These are phyloP conservation scores for Diaporthe citrichinensis DNA, from an alignment of 2,329 filamentous ascomycete genomes.

Conservation along the genomic window DNA sequence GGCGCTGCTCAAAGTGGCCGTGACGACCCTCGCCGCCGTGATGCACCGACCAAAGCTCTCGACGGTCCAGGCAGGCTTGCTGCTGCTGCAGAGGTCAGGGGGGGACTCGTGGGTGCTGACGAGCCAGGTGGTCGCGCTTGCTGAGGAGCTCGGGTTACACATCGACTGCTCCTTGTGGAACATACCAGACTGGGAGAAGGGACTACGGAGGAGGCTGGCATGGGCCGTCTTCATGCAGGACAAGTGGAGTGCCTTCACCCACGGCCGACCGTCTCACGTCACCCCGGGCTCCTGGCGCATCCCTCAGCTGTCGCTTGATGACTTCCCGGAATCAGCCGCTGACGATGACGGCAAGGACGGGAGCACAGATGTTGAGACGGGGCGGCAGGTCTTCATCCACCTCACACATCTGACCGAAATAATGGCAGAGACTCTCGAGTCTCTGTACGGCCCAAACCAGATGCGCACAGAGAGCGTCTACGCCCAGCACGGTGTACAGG, in stretches of 20 bases:
- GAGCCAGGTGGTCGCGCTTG: slow-evolving; percentile 67
- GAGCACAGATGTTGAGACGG: slow-evolving; percentile 75
- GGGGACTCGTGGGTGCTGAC: slow-evolving; percentile 64
- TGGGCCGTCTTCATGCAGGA: slow-evolving; percentile 78
- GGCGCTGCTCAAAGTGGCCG: slow-evolving; percentile 52
- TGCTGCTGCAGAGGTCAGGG: slow-evolving; percentile 65
- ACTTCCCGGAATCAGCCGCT: slow-evolving; percentile 81
- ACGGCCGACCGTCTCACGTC: slow-evolving; percentile 86
- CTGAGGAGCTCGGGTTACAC: slow-evolving; percentile 71
- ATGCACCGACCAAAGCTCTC: slow-evolving; percentile 69
- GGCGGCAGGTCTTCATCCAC: slow-evolving; percentile 79
- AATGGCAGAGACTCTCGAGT: slow-evolving; percentile 84
- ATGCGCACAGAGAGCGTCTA: slow-evolving; percentile 77
- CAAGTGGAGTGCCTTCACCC: slow-evolving; percentile 85
- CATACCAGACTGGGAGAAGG: slow-evolving; percentile 74
- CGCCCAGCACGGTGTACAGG: slow-evolving; percentile 77
- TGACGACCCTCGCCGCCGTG: slow-evolving; percentile 60
- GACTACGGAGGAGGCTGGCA: slow-evolving; percentile 72
- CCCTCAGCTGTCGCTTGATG: slow-evolving; percentile 70
- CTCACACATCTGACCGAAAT: slow-evolving; percentile 83
- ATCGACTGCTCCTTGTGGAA: slow-evolving; percentile 74
- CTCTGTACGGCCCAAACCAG: slow-evolving; percentile 84
- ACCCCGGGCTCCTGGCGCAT: slow-evolving; percentile 83
- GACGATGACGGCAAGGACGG: slow-evolving; percentile 74
- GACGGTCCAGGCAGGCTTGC: slow-evolving; percentile 67